Evolutionary conservation across 257 asterid species (phyloP).

Genomic region (Capsicum rhomboideum): DNA sequence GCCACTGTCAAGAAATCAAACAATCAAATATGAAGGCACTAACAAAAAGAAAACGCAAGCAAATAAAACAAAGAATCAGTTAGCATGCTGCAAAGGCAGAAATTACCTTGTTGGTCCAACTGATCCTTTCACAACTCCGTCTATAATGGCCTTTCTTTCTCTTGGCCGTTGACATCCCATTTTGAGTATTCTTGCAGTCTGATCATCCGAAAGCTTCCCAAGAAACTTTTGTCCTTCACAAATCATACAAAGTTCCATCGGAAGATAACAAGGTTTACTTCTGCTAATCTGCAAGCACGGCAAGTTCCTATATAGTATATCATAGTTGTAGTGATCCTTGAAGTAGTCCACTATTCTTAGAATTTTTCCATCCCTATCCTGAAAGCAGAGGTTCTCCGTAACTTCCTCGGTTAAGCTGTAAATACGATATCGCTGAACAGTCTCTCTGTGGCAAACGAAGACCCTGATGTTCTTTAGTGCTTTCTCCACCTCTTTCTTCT

Average conservation of each 20-base stretch:
- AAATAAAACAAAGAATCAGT: background rate
- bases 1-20: constrained; percentile 39
- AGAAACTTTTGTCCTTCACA: constrained; percentile 99
- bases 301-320: constrained; percentile 53
- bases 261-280: constrained; percentile 81
- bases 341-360: constrained; percentile 54
- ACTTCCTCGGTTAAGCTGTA: constrained; percentile 59
- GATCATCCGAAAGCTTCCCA: constrained; percentile 91
- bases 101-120: constrained; percentile 91
- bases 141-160: constrained; percentile 61
- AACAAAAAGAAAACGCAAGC: background rate
- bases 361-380: constrained; percentile 65
- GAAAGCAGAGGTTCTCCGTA: constrained; percentile 59
- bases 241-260: constrained; percentile 91
- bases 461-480: constrained; percentile 69
- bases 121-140: constrained; percentile 67
- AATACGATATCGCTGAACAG: constrained; percentile 73
- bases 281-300: constrained; percentile 91
- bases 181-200: constrained; percentile 72
- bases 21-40: background rate
- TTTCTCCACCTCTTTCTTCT: constrained; percentile 68
- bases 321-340: constrained; percentile 80
- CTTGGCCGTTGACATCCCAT: constrained; percentile 84
- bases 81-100: background rate
- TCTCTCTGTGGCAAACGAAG: constrained; percentile 83